A percentile compares a stretch with the other conserved stretches of the same genome.
Evolutionary conservation across 805 yeast species (phyloP).

Genomic region (Candida anglica): DNA sequence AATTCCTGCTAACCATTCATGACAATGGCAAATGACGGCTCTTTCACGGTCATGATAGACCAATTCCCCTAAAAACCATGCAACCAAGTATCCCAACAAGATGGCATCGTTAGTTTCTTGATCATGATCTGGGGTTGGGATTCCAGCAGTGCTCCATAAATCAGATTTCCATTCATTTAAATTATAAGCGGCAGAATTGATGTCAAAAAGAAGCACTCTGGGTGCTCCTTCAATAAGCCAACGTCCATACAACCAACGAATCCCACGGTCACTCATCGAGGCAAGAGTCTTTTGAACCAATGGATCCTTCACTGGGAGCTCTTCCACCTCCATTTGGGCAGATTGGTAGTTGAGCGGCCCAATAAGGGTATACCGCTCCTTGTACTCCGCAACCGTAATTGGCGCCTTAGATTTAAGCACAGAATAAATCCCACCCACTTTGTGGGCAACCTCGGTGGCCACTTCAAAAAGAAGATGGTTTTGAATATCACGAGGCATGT

Average conservation of each 20-base stretch:
- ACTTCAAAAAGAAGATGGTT: constrained; percentile 88
- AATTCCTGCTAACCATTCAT: constrained; percentile 98
- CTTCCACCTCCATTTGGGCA: constrained; percentile 81
- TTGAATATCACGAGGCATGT: constrained; percentile 78
- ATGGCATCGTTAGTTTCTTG: constrained; percentile 89
- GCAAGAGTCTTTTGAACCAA: constrained; percentile 60
- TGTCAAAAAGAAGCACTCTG: constrained; percentile 81
- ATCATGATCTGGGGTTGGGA: constrained; percentile 90
- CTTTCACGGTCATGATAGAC: constrained; percentile 78
- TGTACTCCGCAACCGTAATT: constrained; percentile 89
- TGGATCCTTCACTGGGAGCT: constrained; percentile 54
- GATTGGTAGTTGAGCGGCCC: constrained; percentile 80
- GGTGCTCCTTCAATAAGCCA: constrained; percentile 99
- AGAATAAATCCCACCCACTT: constrained; percentile 97
- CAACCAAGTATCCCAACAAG: constrained; percentile 85
- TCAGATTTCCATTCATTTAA: constrained; percentile 94
- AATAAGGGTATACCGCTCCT: constrained; percentile 76
- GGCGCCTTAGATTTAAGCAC: constrained; percentile 96
- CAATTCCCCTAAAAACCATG: constrained; percentile 96
- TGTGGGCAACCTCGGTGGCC: constrained; percentile 96
- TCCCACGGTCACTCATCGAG: constrained; percentile 79
- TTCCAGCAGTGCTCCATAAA: constrained; percentile 85
- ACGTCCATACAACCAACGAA: constrained; percentile 81
- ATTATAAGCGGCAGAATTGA: constrained; percentile 63
- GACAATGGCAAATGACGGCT: constrained; percentile 92